Percentiles rank a stretch among this genome's conserved stretches.
phyloP scores from a whole-genome alignment of 306 rosid species.

The Cucurbita pepo region DNA sequence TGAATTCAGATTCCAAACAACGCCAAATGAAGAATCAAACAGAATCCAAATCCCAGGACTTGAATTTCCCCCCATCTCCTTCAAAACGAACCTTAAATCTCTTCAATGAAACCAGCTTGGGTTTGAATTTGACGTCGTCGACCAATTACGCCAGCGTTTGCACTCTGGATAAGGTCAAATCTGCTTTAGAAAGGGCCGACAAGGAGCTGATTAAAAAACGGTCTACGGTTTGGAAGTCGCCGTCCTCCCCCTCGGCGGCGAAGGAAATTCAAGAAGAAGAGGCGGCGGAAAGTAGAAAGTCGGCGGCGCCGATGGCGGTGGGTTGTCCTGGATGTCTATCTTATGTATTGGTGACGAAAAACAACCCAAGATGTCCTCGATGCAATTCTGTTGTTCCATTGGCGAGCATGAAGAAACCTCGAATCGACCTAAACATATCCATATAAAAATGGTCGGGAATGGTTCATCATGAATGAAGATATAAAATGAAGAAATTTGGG shows the following conservation, averaged over 20 bases:
- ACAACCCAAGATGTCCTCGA: constrained; percentile 80
- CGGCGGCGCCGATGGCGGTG: constrained; percentile 63
- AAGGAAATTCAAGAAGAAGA: constrained; percentile 58
- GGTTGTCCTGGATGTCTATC: constrained; percentile 94
- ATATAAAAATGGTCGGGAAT: constrained; percentile 1
- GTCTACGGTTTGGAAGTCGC: constrained; percentile 33
- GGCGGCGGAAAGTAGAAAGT: constrained; percentile 19
- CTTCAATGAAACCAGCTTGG: constrained; percentile 55
- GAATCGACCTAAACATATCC: constrained; percentile 75
- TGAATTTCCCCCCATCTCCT: constrained; percentile 53
- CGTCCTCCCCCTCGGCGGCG: constrained; percentile 42
- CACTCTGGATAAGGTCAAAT: constrained; percentile 87
- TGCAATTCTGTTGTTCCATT: constrained; percentile 61
- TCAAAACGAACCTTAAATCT: constrained; percentile 41
- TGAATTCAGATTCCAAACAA: constrained; percentile 18
- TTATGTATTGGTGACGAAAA: constrained; percentile 72
- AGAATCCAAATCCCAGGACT: constrained; percentile 47
- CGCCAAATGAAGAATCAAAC: constrained; percentile 17
- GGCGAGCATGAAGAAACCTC: constrained; percentile 60
- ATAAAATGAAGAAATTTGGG: background rate
- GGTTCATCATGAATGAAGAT: background rate
- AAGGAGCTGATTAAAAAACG: constrained; percentile 58
- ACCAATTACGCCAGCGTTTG: constrained; percentile 70
- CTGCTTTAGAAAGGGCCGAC: constrained; percentile 88
- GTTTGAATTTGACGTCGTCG: constrained; percentile 40